Evolutionary conservation across 331 rosid genomes (phyloP).

Genomic region (Phaseolus coccineus): DNA sequence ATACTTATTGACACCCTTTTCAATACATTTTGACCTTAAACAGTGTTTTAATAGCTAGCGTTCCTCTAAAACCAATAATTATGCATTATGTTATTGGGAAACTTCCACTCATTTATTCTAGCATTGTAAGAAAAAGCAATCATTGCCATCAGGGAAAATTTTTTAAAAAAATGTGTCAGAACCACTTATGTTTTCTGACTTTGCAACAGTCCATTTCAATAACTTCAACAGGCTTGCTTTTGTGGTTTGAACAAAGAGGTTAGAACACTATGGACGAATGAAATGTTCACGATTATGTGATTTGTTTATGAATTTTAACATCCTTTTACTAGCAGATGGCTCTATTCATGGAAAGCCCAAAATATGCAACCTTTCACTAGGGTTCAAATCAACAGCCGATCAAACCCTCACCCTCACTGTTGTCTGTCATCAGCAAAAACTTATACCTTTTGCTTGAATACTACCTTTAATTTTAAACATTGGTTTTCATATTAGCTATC

Average conservation of each 20-base stretch:
- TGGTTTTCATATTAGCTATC: neutral
- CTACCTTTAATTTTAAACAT: neutral
- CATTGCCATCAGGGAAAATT: neutral
- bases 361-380: neutral
- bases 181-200: neutral
- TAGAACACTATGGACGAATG: neutral
- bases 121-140: neutral
- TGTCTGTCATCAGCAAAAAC: neutral
- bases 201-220: neutral
- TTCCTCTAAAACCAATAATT: slow-evolving; percentile 8
- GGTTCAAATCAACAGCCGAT: neutral
- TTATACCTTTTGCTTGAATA: neutral
- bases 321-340: too few relatives aligned
- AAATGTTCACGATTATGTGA: neutral
- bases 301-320: neutral
- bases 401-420: neutral
- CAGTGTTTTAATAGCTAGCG: neutral
- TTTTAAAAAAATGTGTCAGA: neutral
- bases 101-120: neutral
- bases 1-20: neutral
- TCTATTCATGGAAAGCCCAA: too few relatives aligned
- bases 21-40: neutral
- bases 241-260: neutral
- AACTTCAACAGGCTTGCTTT: neutral
- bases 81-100: neutral